Conservation (phyloP, 116 monocot genomes). For the Cymodocea nodosa region DNA sequence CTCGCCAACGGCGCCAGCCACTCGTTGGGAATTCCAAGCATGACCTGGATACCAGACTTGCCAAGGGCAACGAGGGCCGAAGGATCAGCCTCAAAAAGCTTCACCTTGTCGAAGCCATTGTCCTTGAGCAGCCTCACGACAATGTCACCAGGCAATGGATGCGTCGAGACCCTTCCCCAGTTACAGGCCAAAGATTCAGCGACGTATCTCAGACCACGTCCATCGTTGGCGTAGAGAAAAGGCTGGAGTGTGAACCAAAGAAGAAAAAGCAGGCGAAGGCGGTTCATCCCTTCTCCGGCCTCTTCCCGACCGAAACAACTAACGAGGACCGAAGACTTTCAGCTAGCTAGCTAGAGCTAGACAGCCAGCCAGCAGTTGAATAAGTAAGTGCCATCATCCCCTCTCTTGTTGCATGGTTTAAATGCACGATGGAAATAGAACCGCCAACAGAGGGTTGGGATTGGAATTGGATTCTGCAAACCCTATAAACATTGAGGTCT, state of each 20-base stretch:
- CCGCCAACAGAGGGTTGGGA: not conserved
- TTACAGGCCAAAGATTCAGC: conserved; percentile 36
- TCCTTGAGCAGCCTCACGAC: conserved; percentile 57
- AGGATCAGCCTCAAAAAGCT: conserved; percentile 80
- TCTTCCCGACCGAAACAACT: too few relatives aligned
- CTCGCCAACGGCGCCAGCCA: conserved; percentile 49
- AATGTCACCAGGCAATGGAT: conserved; percentile 56
- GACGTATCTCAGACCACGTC: not conserved
- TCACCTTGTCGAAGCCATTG: conserved; percentile 80
- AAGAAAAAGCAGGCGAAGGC: too few relatives aligned
- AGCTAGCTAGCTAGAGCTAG: too few relatives aligned
- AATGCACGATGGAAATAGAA: not conserved
- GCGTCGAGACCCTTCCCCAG: conserved; percentile 59
- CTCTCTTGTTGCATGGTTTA: too few relatives aligned
- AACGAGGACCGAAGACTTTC: too few relatives aligned
- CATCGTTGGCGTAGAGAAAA: not conserved
- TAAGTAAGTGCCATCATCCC: too few relatives aligned
- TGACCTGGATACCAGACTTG: conserved; percentile 68
- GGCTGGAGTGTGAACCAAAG: not conserved
- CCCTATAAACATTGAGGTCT: not conserved
- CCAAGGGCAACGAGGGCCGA: conserved; percentile 45
- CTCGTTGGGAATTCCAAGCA: conserved; percentile 85
- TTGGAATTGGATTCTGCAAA: conserved; percentile 6
- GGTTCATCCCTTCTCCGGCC: too few relatives aligned
- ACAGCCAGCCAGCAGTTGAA: too few relatives aligned